These are phyloP conservation scores for Cyclocybe cylindracea DNA, from an alignment of 768 basidiomycete genomes.

Conservation along the genomic window DNA sequence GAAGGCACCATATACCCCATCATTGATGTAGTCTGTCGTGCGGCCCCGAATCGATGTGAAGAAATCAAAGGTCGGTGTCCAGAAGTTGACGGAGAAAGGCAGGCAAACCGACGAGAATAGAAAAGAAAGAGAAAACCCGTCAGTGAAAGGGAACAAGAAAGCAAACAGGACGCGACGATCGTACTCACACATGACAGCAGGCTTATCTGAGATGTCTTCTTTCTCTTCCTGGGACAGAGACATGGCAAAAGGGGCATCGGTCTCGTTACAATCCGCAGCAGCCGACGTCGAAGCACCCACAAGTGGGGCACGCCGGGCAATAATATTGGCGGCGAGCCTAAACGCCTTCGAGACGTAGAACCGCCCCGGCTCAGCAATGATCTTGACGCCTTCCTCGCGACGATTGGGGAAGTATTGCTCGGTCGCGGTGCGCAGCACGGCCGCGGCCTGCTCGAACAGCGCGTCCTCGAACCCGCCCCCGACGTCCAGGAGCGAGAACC, in stretches of 20 bases:
- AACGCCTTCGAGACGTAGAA: constrained; percentile 94
- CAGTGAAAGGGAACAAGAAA: constrained; percentile 44
- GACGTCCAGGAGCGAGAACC: constrained; percentile 84
- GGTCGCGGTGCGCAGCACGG: constrained; percentile 69
- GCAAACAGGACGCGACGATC: neutral
- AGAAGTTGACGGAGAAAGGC: constrained; percentile 10
- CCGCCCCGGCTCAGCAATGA: constrained; percentile 95
- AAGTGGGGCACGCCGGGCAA: constrained; percentile 77
- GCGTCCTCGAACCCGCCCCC: constrained; percentile 96
- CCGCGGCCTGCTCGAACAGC: constrained; percentile 80
- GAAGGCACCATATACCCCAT: constrained; percentile 97
- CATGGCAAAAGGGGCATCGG: constrained; percentile 1
- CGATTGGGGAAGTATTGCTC: constrained; percentile 78
- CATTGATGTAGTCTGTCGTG: constrained; percentile 92
- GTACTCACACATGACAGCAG: constrained; percentile 84
- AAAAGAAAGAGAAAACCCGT: constrained; percentile 45
- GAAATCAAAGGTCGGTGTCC: neutral
- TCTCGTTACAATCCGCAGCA: constrained; percentile 22
- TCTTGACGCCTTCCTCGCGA: constrained; percentile 48
- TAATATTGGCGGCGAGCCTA: constrained; percentile 89
- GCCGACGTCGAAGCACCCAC: constrained; percentile 27
- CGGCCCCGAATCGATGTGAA: too few species aligned
- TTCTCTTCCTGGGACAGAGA: constrained; percentile 9
- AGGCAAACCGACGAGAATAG: neutral
- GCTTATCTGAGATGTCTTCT: constrained; percentile 32